Conservation (phyloP, 225 moss, liverwort and hornwort genomes). For the Thuidium tamariscinum region DNA sequence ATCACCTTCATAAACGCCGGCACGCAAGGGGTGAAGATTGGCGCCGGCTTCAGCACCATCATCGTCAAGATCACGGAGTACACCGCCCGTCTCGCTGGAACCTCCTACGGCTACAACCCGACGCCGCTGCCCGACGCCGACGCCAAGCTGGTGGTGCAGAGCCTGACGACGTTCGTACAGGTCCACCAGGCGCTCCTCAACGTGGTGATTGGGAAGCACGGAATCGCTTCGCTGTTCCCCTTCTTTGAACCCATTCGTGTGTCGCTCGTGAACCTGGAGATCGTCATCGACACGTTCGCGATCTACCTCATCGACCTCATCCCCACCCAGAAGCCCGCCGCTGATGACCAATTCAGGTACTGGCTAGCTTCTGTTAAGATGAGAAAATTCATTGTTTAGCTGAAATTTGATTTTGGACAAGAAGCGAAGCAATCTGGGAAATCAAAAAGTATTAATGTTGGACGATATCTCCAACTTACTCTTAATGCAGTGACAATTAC, state of each 20-base stretch:
- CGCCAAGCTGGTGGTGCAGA: constrained; percentile 10
- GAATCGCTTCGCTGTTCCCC: background rate
- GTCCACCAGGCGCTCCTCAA: constrained; percentile 14
- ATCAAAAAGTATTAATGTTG: background rate
- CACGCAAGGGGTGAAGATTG: background rate
- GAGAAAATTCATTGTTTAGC: too few relatives aligned
- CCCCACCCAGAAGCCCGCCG: constrained; percentile 9
- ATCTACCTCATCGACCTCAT: constrained; percentile 2
- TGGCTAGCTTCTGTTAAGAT: background rate
- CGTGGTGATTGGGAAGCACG: constrained; percentile 13
- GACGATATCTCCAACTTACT: too few relatives aligned
- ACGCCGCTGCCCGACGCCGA: background rate
- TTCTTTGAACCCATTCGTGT: constrained; percentile 5
- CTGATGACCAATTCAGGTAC: background rate
- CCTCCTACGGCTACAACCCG: background rate
- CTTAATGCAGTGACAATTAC: background rate
- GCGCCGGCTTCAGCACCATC: background rate
- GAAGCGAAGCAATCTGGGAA: background rate
- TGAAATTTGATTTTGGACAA: background rate
- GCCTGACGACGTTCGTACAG: constrained; percentile 3
- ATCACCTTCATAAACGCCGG: background rate
- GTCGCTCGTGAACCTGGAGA: background rate
- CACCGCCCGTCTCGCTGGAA: background rate
- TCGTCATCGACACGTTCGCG: background rate
- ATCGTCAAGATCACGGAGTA: background rate